Evolutionary conservation across 2,329 filamentous ascomycete genomes (phyloP), one percentile per base, ranked within the genome.

Genomic region (Epichloe brachyelytri): DNA sequence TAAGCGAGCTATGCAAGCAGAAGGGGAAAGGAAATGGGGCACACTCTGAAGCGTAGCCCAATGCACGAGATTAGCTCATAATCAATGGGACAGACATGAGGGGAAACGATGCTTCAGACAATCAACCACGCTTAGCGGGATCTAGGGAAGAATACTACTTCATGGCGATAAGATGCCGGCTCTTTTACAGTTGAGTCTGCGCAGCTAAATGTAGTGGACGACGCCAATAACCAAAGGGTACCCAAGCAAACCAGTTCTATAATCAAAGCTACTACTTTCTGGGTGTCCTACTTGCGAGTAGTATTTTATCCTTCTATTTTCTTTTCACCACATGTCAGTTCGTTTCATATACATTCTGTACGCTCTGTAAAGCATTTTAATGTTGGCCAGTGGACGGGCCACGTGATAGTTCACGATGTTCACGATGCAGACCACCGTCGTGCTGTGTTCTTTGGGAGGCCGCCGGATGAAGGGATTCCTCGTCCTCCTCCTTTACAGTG

Each of bases 1-100:
- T 88, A 5, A 47, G 15, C 43, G 10, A 4, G 30, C 30, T 11
- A 4, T 4, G 30, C 30, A 10, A 11, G 30, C 30, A 11, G 3
- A 30, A 30, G 8, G 30, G 30, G 1, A 3, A 10, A 11, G 26
- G 3, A 30, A 11, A 10, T 8, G 3, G 3, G 26, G 7, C 30
- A 30, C 30, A 30, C 8, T 30, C 8, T 30, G 30, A 30, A 30
- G 1, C 30, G 8, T 30, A 30, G 30, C 30, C 30, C 30, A 11
- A 30, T 30, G 30, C 30, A 4, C 30, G 1, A 30, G 8, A 11
- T 4, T 11, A 4, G 43, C 40, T 12, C 40, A 20, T 43, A 11
- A 40, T 30, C 1, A 11, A 30, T 11, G 8, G 30, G 8, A 10
- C 30, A 30, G 30, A 8, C 30, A 30, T 11, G 30, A 30, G 10